Conservation (phyloP, 257 asterid genomes). For the Solanum tarijense region DNA sequence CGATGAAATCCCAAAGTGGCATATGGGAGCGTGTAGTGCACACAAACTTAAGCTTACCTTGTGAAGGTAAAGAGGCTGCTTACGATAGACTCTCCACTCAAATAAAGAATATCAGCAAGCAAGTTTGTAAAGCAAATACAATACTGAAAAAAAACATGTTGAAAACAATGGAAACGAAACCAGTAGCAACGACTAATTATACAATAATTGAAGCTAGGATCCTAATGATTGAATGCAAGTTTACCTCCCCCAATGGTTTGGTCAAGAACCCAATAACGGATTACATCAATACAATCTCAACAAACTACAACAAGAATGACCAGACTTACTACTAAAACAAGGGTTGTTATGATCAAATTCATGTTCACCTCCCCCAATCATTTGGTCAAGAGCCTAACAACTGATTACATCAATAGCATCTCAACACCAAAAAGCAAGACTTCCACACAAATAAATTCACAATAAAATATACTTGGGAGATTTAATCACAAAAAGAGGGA, state of each 20-base stretch:
- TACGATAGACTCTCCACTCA: not conserved
- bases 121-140: not conserved
- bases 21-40: not conserved
- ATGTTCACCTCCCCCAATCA: slow-evolving; percentile 48
- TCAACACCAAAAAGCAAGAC: not conserved
- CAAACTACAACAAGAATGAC: not conserved
- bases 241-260: slow-evolving; percentile 66
- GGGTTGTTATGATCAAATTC: not conserved
- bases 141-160: not conserved
- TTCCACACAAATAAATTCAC: not conserved
- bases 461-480: not conserved
- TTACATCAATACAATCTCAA: not conserved
- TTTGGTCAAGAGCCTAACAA: slow-evolving; percentile 44
- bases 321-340: not conserved
- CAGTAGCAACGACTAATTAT: not conserved
- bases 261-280: slow-evolving; percentile 33
- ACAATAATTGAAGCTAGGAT: not conserved
- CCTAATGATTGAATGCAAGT: not conserved
- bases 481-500: not conserved
- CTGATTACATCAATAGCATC: not conserved
- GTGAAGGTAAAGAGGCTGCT: not conserved
- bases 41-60: not conserved
- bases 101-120: not conserved
- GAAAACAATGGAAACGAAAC: not conserved
- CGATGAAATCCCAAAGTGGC: not conserved